These are phyloP conservation scores for Kuraishia hungarica DNA, from an alignment of 805 yeast species.

Conservation along the genomic window DNA sequence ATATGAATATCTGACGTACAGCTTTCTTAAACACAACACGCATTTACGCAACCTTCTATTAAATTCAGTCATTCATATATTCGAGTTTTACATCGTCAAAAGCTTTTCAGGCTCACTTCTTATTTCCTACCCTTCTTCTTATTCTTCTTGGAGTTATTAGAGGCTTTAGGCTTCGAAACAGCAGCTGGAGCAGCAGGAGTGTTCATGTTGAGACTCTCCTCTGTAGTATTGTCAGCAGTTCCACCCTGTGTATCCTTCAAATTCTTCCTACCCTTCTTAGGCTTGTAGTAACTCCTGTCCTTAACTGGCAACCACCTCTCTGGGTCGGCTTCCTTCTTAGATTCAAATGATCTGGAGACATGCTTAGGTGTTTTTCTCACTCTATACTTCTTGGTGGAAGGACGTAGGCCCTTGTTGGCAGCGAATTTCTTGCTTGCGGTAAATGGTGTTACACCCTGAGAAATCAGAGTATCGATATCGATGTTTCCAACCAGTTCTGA, in stretches of 20 bases:
- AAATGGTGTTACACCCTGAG: conserved; percentile 18
- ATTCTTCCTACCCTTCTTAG: conserved; percentile 58
- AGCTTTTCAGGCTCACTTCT: neutral
- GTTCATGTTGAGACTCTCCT: conserved; percentile 23
- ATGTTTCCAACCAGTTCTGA: conserved; percentile 19
- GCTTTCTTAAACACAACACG: too few species aligned
- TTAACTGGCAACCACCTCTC: conserved; percentile 92
- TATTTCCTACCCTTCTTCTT: conserved; percentile 20
- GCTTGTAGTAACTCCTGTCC: conserved; percentile 77
- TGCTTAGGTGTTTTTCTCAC: conserved; percentile 19
- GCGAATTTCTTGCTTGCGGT: conserved; percentile 6
- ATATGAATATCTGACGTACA: too few species aligned
- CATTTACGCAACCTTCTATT: too few species aligned
- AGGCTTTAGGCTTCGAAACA: conserved; percentile 6
- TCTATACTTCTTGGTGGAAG: conserved; percentile 14
- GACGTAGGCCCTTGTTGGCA: conserved; percentile 1
- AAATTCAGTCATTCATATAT: neutral
- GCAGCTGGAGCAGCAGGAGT: conserved; percentile 5
- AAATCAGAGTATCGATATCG: conserved; percentile 21
- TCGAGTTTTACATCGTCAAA: neutral
- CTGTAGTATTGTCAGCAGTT: conserved; percentile 35
- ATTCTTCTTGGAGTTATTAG: conserved; percentile 12
- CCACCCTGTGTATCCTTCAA: conserved; percentile 58
- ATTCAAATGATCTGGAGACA: conserved; percentile 14
- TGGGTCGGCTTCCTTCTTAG: conserved; percentile 33